phyloP scores from a whole-genome alignment of 495 filamentous ascomycete species.

The Penicillium silybi region DNA sequence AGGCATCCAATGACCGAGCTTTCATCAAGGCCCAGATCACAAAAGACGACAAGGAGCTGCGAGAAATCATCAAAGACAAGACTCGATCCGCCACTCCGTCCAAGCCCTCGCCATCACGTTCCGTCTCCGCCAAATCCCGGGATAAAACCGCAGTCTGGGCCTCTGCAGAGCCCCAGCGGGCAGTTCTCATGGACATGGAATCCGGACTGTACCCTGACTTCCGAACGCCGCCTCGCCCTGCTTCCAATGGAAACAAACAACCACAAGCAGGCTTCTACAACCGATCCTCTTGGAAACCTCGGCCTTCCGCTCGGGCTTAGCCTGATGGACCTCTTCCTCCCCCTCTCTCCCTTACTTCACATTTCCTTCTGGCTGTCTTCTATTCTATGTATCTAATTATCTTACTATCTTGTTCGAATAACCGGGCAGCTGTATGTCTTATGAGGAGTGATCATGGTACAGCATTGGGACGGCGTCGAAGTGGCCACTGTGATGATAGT shows the following conservation, averaged over 20 bases:
- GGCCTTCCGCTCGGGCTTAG: conserved; percentile 34
- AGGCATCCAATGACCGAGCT: conserved; percentile 47
- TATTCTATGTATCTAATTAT: conserved; percentile 6
- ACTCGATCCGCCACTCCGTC: conserved; percentile 19
- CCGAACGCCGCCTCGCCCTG: conserved; percentile 17
- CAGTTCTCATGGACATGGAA: conserved; percentile 45
- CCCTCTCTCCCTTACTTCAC: neutral
- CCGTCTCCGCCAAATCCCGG: conserved; percentile 14
- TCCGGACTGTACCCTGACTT: conserved; percentile 37
- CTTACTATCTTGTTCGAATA: conserved; percentile 13
- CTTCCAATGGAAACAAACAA: conserved; percentile 23
- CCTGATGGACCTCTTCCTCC: neutral
- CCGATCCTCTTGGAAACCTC: conserved; percentile 34
- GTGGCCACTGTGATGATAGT: conserved; percentile 10
- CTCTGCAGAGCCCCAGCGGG: conserved; percentile 40
- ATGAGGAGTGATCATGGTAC: conserved; percentile 10
- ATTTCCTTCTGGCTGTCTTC: conserved; percentile 9
- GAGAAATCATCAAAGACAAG: conserved; percentile 63
- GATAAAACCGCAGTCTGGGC: conserved; percentile 21
- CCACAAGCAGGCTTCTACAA: conserved; percentile 25
- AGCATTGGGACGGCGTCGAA: conserved; percentile 27
- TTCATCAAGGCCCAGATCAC: conserved; percentile 85
- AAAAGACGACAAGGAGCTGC: conserved; percentile 67
- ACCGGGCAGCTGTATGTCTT: conserved; percentile 14
- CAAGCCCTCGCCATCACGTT: conserved; percentile 12